Conservation (phyloP, 352 stramenopile species). For the Plasmopara halstedii region DNA sequence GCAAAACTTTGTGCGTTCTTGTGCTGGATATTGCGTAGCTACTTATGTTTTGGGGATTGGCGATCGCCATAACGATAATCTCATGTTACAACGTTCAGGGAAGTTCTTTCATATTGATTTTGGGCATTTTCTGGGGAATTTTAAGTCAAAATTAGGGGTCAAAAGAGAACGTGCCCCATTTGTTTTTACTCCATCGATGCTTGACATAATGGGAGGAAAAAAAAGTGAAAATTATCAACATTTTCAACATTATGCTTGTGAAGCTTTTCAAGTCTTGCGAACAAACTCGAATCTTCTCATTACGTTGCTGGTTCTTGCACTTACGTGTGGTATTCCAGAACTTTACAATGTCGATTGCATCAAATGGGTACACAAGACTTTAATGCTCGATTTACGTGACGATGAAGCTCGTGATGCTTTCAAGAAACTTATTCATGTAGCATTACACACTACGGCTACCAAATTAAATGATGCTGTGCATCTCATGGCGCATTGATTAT, state of each 20-base stretch:
- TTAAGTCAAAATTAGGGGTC: constrained; percentile 90
- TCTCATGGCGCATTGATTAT: constrained; percentile 64
- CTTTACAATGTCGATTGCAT: constrained; percentile 60
- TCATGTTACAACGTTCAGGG: constrained; percentile 91
- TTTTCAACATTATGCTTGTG: constrained; percentile 62
- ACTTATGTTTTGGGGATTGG: constrained; percentile 92
- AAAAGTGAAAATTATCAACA: constrained; percentile 61
- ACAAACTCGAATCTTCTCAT: constrained; percentile 76
- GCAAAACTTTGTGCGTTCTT: constrained; percentile 87
- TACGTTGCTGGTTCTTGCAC: constrained; percentile 67
- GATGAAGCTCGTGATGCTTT: constrained; percentile 54
- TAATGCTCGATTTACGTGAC: constrained; percentile 72
- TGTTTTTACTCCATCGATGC: constrained; percentile 89
- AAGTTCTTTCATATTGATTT: constrained; percentile 97
- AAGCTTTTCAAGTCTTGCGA: constrained; percentile 68
- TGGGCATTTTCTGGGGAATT: constrained; percentile 93
- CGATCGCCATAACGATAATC: constrained; percentile 93
- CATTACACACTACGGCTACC: constrained; percentile 70
- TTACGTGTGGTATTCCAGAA: constrained; percentile 79
- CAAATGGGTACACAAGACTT: constrained; percentile 68
- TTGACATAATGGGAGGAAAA: constrained; percentile 75
- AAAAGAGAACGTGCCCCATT: constrained; percentile 88
- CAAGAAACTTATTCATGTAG: constrained; percentile 69
- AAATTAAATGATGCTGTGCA: constrained; percentile 81
- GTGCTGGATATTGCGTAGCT: constrained; percentile 89